Conservation (phyloP, 1,139 yeast species). For the Kodamaea sp. region DNA sequence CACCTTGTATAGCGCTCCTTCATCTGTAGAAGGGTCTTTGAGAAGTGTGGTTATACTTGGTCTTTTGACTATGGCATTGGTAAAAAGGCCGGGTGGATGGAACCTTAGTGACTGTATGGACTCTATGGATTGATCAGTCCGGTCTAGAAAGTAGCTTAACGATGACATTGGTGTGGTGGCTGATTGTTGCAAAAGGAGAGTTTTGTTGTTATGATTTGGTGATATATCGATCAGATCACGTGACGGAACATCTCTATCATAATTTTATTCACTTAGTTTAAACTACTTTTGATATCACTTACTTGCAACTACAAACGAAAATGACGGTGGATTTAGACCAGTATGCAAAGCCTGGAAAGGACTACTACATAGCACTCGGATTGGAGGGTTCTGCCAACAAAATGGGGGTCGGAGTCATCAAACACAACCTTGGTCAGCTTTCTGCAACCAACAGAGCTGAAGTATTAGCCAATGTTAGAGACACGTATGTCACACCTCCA, state of each 20-base stretch:
- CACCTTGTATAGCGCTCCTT: constrained; percentile 50
- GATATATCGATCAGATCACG: no score
- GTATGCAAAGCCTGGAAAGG: constrained; percentile 43
- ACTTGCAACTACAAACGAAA: no score
- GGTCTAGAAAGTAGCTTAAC: constrained; percentile 15
- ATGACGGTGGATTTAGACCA: constrained; percentile 40
- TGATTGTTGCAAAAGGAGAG: not conserved
- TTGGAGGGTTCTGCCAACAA: constrained; percentile 97
- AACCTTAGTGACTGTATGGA: constrained; percentile 41
- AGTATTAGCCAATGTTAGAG: constrained; percentile 84
- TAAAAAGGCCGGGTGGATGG: constrained; percentile 59
- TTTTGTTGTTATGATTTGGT: not conserved
- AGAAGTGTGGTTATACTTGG: constrained; percentile 61
- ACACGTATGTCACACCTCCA: constrained; percentile 93
- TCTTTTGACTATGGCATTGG: constrained; percentile 58
- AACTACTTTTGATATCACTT: no score
- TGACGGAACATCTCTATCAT: no score
- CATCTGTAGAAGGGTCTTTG: constrained; percentile 60
- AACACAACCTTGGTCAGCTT: constrained; percentile 61
- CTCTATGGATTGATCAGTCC: constrained; percentile 19
- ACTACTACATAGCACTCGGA: constrained; percentile 74
- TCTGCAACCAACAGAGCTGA: constrained; percentile 60
- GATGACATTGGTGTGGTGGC: constrained; percentile 13
- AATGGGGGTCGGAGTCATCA: constrained; percentile 88
- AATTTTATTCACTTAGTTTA: no score